Base-by-base conservation (phyloP, 495 filamentous ascomycete genomes). In the Darksidea phi region DNA sequence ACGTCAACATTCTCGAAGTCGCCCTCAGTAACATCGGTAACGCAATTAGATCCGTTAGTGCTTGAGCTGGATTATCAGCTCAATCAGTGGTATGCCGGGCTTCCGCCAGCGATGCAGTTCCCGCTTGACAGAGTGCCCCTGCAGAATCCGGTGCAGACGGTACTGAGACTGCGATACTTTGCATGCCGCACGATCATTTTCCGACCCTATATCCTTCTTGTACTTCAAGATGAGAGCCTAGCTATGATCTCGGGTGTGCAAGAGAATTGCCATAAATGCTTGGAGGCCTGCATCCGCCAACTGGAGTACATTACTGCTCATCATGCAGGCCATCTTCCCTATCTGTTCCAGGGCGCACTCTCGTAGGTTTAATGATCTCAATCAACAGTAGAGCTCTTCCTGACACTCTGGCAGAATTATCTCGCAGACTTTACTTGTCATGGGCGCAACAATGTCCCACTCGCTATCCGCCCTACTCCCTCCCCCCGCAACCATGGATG, bases 141-240 rank as follows among this genome's bases (percentile, higher is more conserved):
- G 24, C 77, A 82, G 58, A 86, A 90, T 70, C 82, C 87, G 18
- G 82, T 90, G 34, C 89, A 93, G 72, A 91, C 88, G 20, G 89
- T 91, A 47, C 73, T 91, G 24, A 77, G 89, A 45, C 75, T 91
- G 64, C 84, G 89, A 37, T 93, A 90, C 76, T 90, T 86, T 74
- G 88, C 89, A 45, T 91, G 89, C 72, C 85, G 86, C 50, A 91
- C 89, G 37, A 91, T 92, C 70, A 92, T 92, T 64, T 91, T 87
- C 76, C 80, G 89, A 21, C 88, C 89, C 1, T 92, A 91, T 72
- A 89, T 90, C 61, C 78, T 90, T 54, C 87, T 87, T 11, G 88
- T 91, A 1, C 76, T 93, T 21, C 84, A 90, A 67, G 89, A 91
- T 63, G 88, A 91, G 61, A 82, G 84, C 67, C 83, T 84, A 43